Conservation (phyloP, 179 eudicot species). For the Silene coronaria region DNA sequence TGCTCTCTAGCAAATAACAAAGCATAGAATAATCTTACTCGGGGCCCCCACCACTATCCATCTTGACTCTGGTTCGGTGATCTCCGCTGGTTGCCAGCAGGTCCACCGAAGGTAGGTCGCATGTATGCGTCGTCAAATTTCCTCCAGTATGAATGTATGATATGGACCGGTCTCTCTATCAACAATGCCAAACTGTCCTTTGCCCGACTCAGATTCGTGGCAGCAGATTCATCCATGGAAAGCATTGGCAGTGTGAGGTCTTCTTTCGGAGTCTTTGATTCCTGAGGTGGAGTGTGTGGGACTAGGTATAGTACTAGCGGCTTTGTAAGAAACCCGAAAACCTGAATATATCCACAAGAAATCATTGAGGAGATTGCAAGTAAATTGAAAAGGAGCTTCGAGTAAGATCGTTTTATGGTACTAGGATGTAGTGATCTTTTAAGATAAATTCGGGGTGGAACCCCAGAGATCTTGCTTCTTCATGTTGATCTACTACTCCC, state of each 20-base stretch:
- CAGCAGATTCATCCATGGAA: conserved; percentile 65
- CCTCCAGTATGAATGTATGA: conserved; percentile 86
- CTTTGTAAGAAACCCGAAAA: conserved; percentile 81
- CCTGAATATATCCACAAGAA: conserved; percentile 34
- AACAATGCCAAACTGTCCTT: conserved; percentile 69
- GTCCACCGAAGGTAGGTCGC: conserved; percentile 80
- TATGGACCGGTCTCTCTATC: conserved; percentile 75
- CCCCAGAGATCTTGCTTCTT: no score
- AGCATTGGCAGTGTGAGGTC: conserved; percentile 69
- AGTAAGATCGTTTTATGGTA: neutral
- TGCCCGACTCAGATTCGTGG: conserved; percentile 61
- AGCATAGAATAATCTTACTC: neutral
- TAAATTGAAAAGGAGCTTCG: neutral
- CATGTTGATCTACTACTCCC: no score
- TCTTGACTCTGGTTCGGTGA: neutral
- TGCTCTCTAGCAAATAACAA: no score
- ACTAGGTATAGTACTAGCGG: conserved; percentile 57
- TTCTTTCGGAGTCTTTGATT: conserved; percentile 50
- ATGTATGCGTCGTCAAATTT: conserved; percentile 80
- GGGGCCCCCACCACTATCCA: neutral
- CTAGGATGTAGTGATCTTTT: no score
- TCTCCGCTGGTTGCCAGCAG: conserved; percentile 16
- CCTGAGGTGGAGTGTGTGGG: conserved; percentile 41
- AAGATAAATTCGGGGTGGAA: no score
- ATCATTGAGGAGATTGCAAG: no score